Conservation (phyloP, 352 stramenopile genomes). For the Blastocystis hominis region DNA sequence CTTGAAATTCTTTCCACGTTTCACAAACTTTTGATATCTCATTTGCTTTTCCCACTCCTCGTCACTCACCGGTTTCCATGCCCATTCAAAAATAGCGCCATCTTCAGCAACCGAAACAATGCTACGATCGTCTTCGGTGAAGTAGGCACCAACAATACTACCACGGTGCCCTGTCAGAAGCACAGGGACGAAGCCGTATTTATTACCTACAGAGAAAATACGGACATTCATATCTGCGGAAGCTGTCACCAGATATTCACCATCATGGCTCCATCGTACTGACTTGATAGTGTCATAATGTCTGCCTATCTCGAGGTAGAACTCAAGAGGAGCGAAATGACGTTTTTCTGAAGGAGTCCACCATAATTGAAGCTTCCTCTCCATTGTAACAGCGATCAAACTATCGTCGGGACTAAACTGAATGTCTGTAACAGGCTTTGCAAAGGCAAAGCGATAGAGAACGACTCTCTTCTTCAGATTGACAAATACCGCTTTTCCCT, state of each 20-base stretch:
- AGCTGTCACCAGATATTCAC: slow-evolving; percentile 75
- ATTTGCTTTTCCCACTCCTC: not conserved
- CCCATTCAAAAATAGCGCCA: slow-evolving; percentile 75
- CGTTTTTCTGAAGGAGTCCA: slow-evolving; percentile 71
- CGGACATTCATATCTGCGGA: slow-evolving; percentile 76
- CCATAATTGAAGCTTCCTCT: slow-evolving; percentile 82
- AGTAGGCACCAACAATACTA: slow-evolving; percentile 74
- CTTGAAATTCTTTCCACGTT: slow-evolving; percentile 7
- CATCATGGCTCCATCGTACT: slow-evolving; percentile 61
- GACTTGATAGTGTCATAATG: slow-evolving; percentile 75
- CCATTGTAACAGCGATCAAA: slow-evolving; percentile 76
- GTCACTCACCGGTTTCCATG: slow-evolving; percentile 61
- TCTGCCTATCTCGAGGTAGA: slow-evolving; percentile 75
- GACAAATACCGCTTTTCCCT: slow-evolving; percentile 77
- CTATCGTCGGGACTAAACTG: slow-evolving; percentile 77
- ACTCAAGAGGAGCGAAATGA: slow-evolving; percentile 79
- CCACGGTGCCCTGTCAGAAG: slow-evolving; percentile 78
- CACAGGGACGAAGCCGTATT: slow-evolving; percentile 71
- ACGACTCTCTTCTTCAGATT: slow-evolving; percentile 77
- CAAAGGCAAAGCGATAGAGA: slow-evolving; percentile 85
- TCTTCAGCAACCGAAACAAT: slow-evolving; percentile 78
- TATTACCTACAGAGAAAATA: slow-evolving; percentile 72
- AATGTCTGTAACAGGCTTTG: slow-evolving; percentile 74
- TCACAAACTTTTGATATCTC: not conserved
- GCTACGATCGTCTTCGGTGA: slow-evolving; percentile 68